phyloP scores from a whole-genome alignment of 768 basidiomycete genomes.

The Tulasnella sp. region DNA sequence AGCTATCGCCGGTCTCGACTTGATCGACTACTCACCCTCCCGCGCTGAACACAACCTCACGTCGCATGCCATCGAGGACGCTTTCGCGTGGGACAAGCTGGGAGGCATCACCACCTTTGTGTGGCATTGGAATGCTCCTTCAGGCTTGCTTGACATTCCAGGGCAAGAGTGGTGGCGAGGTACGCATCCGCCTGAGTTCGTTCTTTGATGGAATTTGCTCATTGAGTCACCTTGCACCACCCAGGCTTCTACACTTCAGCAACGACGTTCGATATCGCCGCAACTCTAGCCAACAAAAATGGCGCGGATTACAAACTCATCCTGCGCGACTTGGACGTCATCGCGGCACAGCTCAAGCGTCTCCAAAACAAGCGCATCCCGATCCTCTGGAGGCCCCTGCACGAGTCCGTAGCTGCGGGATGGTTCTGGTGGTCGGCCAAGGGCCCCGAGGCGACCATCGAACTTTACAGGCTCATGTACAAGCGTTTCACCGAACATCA shows the following conservation, averaged over 20 bases:
- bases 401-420: constrained; percentile 32
- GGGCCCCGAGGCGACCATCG: constrained; percentile 31
- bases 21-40: constrained; percentile 35
- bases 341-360: constrained; percentile 28
- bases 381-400: constrained; percentile 35
- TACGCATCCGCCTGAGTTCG: not conserved
- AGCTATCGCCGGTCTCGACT: constrained; percentile 33
- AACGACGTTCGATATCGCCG: constrained; percentile 35
- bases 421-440: constrained; percentile 36
- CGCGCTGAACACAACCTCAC: constrained; percentile 28
- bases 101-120: constrained; percentile 32
- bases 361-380: constrained; percentile 32
- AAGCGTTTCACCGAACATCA: constrained; percentile 35
- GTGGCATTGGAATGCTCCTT: constrained; percentile 37
- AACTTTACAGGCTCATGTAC: constrained; percentile 31
- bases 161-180: constrained; percentile 31
- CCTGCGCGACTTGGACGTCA: constrained; percentile 35
- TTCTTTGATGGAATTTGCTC: not conserved
- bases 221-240: not conserved
- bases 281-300: constrained; percentile 31
- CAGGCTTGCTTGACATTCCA: constrained; percentile 27
- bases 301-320: constrained; percentile 31
- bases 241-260: constrained; percentile 32
- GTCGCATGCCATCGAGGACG: constrained; percentile 33
- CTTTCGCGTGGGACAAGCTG: constrained; percentile 25